Evolutionary conservation across 1,284 basidiomycete genomes (phyloP), one percentile per base, ranked within the genome.

Genomic region (Ceratobasidium sp.): DNA sequence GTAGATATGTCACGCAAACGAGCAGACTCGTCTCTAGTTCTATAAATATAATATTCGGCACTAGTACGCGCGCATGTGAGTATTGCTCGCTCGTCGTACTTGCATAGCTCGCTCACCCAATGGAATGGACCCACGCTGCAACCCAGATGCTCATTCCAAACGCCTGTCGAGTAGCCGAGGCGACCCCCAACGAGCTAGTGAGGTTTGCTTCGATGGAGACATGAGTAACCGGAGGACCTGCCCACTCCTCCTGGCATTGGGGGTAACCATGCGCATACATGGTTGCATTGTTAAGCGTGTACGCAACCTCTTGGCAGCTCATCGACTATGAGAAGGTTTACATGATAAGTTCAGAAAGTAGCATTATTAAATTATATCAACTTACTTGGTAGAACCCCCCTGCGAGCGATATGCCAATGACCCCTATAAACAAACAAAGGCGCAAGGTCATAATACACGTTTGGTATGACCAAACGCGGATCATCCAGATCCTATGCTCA

Each of bases 101-200:
- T 30, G 28, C 8, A 35, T 49, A 2, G 4, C 28, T 3, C 16
- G n/a, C 43, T 63, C 30, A 63, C 61, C 43, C 61, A n/a, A 63
- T 14, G 9, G 41, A 43, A 28, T 63, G 61, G 32, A 63, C 49
- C 43, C 41, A 32, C 13, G 49, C 18, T 18, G 44, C 61, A n/a
- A 32, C 21, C 61, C 61, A 63, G 26, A 30, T 35, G 44, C 61
- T 63, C 14, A 26, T 32, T 35, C 61, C 61, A 49, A 63, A 63
- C 11, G 43, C 46, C 16, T 28, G 5, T 16, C 46, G 21, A 14
- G 23, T 13, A 4, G 61, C 61, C 43, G 61, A 43, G 32, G 61
- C 28, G 21, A 26, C 4, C 9, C 44, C 44, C 16, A 63, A 21
- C 11, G 16, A 28, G 18, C 6, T 26, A 30, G 7, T 32, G 14